Conservation (phyloP, 805 yeast species). For the Yueomyces sinensis region DNA sequence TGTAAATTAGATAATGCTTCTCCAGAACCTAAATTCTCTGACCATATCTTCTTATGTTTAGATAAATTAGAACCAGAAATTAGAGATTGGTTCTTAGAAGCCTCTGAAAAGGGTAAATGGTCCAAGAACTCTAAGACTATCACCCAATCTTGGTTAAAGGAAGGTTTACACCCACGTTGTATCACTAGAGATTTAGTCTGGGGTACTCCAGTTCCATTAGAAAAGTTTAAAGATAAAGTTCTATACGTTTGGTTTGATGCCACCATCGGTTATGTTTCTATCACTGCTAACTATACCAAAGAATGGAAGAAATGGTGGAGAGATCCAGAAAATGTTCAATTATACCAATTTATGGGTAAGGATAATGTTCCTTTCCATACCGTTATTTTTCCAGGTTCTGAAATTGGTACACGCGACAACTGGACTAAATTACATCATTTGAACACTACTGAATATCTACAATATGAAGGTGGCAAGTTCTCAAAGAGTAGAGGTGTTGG, state of each 20-base stretch:
- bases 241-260: constrained; percentile 99
- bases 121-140: constrained; percentile 81
- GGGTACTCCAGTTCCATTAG: constrained; percentile 97
- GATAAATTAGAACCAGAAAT: constrained; percentile 74
- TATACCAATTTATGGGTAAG: constrained; percentile 98
- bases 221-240: constrained; percentile 77
- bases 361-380: constrained; percentile 99
- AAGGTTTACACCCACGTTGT: constrained; percentile 87
- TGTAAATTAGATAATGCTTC: constrained; percentile 82
- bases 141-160: constrained; percentile 86
- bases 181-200: constrained; percentile 94
- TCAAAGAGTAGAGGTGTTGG: constrained; percentile 97
- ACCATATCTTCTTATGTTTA: constrained; percentile 72
- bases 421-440: constrained; percentile 91
- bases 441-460: constrained; percentile 91
- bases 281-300: constrained; percentile 81
- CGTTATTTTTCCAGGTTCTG: constrained; percentile 91
- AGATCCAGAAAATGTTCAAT: constrained; percentile 73
- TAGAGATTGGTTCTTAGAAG: constrained; percentile 54
- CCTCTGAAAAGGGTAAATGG: constrained; percentile 73
- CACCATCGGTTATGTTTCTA: constrained; percentile 89
- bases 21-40: constrained; percentile 71
- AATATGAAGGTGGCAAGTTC: constrained; percentile 96
- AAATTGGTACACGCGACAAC: constrained; percentile 71
- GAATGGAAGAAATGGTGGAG: constrained; percentile 92